These are phyloP conservation scores for Leccinum rimulosum DNA, from an alignment of 768 basidiomycete genomes.

Conservation along the genomic window DNA sequence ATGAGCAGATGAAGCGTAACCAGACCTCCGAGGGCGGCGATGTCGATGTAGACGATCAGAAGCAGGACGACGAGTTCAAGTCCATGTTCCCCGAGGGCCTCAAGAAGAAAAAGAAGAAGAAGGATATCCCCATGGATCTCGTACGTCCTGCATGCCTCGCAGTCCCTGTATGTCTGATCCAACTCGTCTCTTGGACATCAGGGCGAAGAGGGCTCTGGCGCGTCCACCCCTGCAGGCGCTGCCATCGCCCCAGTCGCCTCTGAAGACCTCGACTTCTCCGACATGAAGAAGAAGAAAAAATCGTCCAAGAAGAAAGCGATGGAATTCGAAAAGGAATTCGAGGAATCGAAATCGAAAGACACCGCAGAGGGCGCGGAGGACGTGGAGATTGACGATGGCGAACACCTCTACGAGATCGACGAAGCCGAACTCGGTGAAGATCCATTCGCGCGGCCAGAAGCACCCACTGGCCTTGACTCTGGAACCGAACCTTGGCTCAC, in stretches of 20 bases:
- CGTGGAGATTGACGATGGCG: slow-evolving; percentile 57
- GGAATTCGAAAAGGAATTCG: slow-evolving; percentile 92
- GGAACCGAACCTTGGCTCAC: slow-evolving; percentile 88
- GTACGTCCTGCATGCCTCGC: slow-evolving; percentile 40
- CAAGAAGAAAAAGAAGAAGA: slow-evolving; percentile 94
- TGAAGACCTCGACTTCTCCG: slow-evolving; percentile 91
- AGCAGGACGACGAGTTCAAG: slow-evolving; percentile 74
- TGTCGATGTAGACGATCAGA: slow-evolving; percentile 39
- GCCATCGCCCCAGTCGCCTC: slow-evolving; percentile 43
- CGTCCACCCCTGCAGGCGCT: slow-evolving; percentile 51
- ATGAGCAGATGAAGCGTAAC: slow-evolving; percentile 65
- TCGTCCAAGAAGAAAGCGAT: slow-evolving; percentile 86
- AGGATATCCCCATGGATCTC: slow-evolving; percentile 82
- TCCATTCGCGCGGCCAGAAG: slow-evolving; percentile 66
- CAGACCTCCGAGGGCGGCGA: slow-evolving; percentile 39
- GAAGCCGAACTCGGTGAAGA: slow-evolving; percentile 88
- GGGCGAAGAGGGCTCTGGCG: slow-evolving; percentile 63
- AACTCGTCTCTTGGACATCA: slow-evolving; percentile 23
- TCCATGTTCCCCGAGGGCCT: slow-evolving; percentile 79
- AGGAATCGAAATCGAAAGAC: slow-evolving; percentile 64
- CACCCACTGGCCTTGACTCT: slow-evolving; percentile 60
- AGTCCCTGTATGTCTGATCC: neutral
- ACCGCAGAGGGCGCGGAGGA: slow-evolving; percentile 59
- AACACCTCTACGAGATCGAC: slow-evolving; percentile 65
- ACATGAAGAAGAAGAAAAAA: slow-evolving; percentile 97